Conservation (phyloP, 2,329 filamentous ascomycete species). For the Westerdykella aurantiaca region DNA sequence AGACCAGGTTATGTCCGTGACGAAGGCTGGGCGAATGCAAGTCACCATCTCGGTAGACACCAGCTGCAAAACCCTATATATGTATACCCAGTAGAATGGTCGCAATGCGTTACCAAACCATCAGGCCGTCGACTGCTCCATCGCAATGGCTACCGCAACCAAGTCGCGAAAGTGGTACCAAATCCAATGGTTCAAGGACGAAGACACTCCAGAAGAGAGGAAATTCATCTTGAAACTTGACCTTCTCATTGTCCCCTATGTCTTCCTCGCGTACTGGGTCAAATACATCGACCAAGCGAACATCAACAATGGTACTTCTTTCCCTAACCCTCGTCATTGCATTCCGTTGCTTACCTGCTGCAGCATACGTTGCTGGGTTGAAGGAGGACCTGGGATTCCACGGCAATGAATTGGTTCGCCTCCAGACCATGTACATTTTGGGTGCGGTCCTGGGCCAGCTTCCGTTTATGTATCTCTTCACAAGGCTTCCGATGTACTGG, state of each 20-base stretch:
- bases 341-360: no score
- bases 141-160: neutral
- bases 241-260: slow-evolving; percentile 52
- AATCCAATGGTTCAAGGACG: slow-evolving; percentile 25
- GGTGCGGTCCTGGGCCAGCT: no score
- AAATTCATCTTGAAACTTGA: slow-evolving; percentile 53
- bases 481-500: slow-evolving; percentile 42
- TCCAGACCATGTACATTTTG: no score
- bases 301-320: slow-evolving; percentile 39
- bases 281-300: slow-evolving; percentile 54
- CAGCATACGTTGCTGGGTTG: no score
- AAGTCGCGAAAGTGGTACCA: slow-evolving; percentile 20
- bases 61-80: no score
- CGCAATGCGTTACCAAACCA: neutral
- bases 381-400: no score
- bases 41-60: no score
- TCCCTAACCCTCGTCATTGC: neutral
- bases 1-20: no score
- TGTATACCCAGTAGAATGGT: no score
- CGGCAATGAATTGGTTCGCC: no score
- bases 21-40: no score
- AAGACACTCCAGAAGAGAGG: slow-evolving; percentile 48
- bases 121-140: neutral
- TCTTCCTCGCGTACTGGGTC: slow-evolving; percentile 52
- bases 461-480: no score